Percentiles rank a stretch among this genome's conserved stretches.
Evolutionary conservation across 805 yeast genomes (phyloP).

Genomic region (Myxozyma lipomycoides): DNA sequence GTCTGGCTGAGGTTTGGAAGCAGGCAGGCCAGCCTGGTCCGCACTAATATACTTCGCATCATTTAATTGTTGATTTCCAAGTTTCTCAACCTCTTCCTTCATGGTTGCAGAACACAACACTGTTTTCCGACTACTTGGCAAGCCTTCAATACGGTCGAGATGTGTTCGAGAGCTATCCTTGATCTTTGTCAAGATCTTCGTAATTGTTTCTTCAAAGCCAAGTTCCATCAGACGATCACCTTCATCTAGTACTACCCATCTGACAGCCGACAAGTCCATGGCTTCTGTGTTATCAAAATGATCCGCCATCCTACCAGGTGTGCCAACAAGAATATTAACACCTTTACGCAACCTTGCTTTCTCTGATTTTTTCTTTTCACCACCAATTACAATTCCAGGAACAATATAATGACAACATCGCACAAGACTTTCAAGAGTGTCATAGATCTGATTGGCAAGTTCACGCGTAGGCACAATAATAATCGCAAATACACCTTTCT

Average conservation of each 20-base stretch:
- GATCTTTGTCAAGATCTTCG: constrained; percentile 63
- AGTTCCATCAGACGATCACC: constrained; percentile 94
- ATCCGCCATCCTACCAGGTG: constrained; percentile 94
- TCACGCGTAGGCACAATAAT: constrained; percentile 94
- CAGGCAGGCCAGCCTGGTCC: background rate
- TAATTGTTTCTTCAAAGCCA: constrained; percentile 92
- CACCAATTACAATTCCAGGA: constrained; percentile 96
- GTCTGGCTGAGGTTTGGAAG: background rate
- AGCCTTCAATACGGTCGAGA: constrained; percentile 38
- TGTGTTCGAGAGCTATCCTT: constrained; percentile 45
- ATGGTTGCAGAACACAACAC: constrained; percentile 93
- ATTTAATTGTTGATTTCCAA: constrained; percentile 72
- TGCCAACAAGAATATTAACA: constrained; percentile 90
- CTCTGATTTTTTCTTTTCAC: constrained; percentile 95
- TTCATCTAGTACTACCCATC: constrained; percentile 92
- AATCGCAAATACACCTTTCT: constrained; percentile 82
- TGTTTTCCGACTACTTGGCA: constrained; percentile 71
- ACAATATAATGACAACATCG: constrained; percentile 78
- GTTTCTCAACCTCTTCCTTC: constrained; percentile 69
- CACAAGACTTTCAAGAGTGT: constrained; percentile 68
- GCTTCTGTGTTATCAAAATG: constrained; percentile 86
- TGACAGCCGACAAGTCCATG: constrained; percentile 64
- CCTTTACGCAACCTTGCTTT: constrained; percentile 95
- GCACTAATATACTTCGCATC: constrained; percentile 55
- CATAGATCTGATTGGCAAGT: constrained; percentile 82